Evolutionary conservation across 129 eudicot genomes (phyloP), one percentile per base, ranked within the genome.

Genomic region (Gnaphalium uliginosum): DNA sequence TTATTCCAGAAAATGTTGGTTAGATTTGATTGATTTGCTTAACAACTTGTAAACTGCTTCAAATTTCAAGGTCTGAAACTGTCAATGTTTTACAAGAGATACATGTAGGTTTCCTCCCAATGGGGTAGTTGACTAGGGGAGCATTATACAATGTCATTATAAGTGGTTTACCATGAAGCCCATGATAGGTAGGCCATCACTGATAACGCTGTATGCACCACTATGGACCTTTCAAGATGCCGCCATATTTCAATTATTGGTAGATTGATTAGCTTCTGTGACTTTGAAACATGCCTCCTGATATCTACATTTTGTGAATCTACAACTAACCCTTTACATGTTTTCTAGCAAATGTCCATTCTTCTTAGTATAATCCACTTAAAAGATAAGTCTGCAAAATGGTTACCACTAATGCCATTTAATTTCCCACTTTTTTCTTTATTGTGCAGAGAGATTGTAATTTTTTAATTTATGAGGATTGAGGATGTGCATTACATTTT

Each of bases 111-210:
- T 35, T 72, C 73, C 58, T 53, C 41, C 60, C 19, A 24, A 37
- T 69, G 24, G 53, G 50, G 70, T 27, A 59, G 54, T 46, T 78
- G 64, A 33, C 29, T 26, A 46, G 41, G 81, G 68, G 81, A 60
- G 56, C 58, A 48, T 21, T 60, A 22, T 69, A 59, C 17, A 8
- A 62, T 61, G 66, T 50, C 56, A 48, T 30, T 60, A 29, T 78
- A 29, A 69, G 71, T 58, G 57, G 70, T 77, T 43, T 69, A 77
- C 68, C 68, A 41, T 60, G 81, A 25, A 37, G 23, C 26, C 56
- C 74, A 67, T 25, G 23, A 9, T 76, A 74, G 71, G 79, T 74
- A 74, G 63, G 63, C 71, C 72, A 63, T 64, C 32, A 75, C 23
- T 19, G 24, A 54, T 53, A 33, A 76, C 30, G 50, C 19, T 76